These are phyloP conservation scores for Curvularia lunata DNA, from an alignment of 2,329 filamentous ascomycete species.

Conservation along the genomic window DNA sequence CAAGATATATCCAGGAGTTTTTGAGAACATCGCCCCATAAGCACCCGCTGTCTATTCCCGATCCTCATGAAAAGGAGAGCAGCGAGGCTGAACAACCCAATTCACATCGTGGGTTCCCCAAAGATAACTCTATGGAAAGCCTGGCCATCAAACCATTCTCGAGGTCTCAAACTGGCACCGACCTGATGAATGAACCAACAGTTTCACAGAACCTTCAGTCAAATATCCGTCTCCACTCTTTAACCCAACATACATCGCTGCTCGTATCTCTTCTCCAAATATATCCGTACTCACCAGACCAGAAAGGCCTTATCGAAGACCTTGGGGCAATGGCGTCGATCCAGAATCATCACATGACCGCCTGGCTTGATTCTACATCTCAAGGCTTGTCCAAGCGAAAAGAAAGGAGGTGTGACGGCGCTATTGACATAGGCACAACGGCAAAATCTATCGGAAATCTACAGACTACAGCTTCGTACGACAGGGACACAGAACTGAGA, in stretches of 20 bases:
- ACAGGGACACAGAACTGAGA: slow-evolving; percentile 21
- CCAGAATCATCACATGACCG: slow-evolving; percentile 21
- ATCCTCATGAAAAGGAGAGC: slow-evolving; percentile 12
- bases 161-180: neutral
- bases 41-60: slow-evolving; percentile 13
- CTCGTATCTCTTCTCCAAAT: slow-evolving; percentile 24
- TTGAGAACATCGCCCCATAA: slow-evolving; percentile 15
- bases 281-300: slow-evolving; percentile 24
- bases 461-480: neutral
- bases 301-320: slow-evolving; percentile 24
- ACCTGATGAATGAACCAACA: slow-evolving; percentile 5
- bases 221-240: slow-evolving; percentile 11
- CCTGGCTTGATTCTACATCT: slow-evolving; percentile 23
- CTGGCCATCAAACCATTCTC: neutral
- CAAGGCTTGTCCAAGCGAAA: slow-evolving; percentile 4
- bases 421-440: neutral
- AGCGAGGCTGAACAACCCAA: slow-evolving; percentile 7
- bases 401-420: neutral
- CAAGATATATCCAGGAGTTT: slow-evolving; percentile 23
- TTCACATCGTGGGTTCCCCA: neutral
- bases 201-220: slow-evolving; percentile 16
- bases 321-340: slow-evolving; percentile 25
- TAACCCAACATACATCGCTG: slow-evolving; percentile 26
- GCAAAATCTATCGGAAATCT: neutral
- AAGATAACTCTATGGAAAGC: neutral